These are phyloP conservation scores for Xylariaceae sp. DNA, from an alignment of 2,329 filamentous ascomycete genomes.

Conservation along the genomic window DNA sequence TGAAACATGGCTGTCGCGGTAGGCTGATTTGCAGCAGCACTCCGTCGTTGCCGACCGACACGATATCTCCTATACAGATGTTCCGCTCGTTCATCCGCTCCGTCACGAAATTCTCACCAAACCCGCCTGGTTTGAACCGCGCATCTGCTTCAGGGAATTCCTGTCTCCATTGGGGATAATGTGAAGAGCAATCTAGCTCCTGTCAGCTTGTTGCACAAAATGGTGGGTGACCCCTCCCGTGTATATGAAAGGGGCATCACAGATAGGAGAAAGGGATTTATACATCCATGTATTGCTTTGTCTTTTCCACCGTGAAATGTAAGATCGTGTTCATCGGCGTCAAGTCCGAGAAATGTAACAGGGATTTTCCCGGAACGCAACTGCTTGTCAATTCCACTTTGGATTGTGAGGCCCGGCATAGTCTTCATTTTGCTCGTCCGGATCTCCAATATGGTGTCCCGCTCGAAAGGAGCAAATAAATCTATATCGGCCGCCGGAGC, in stretches of 20 bases:
- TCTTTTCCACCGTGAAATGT: slow-evolving; percentile 68
- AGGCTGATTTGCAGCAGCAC: slow-evolving; percentile 65
- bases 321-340: slow-evolving; percentile 67
- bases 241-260: background rate
- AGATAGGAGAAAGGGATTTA: background rate
- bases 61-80: slow-evolving; percentile 69
- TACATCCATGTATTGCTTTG: slow-evolving; percentile 67
- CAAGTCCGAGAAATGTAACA: slow-evolving; percentile 58
- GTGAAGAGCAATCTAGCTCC: slow-evolving; percentile 61
- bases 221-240: too few relatives aligned
- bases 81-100: slow-evolving; percentile 67
- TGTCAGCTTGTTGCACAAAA: background rate
- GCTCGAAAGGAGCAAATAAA: slow-evolving; percentile 48
- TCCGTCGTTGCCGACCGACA: slow-evolving; percentile 49
- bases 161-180: slow-evolving; percentile 62
- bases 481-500: slow-evolving; percentile 36
- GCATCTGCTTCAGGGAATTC: slow-evolving; percentile 59
- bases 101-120: slow-evolving; percentile 70
- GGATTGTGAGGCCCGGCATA: slow-evolving; percentile 57
- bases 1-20: slow-evolving; percentile 71
- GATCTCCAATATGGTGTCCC: slow-evolving; percentile 61
- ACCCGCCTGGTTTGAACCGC: slow-evolving; percentile 63
- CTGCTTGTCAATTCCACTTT: slow-evolving; percentile 64
- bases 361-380: slow-evolving; percentile 51
- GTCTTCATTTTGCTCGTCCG: slow-evolving; percentile 63